A percentile compares a stretch with the other conserved stretches of the same genome.
phyloP scores from a whole-genome alignment of 1,284 basidiomycete species.

The Singerocomus inundabilis region DNA sequence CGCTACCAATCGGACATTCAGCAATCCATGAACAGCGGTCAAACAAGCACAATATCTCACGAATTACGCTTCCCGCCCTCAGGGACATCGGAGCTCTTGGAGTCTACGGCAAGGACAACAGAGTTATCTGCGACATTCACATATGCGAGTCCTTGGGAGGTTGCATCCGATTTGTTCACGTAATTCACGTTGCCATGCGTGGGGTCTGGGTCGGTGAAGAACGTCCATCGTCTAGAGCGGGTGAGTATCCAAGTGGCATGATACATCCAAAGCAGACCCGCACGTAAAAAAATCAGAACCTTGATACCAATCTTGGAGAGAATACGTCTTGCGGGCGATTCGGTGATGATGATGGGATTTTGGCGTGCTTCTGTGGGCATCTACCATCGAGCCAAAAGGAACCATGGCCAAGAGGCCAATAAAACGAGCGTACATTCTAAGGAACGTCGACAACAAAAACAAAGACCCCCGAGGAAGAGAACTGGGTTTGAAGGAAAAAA shows the following conservation, averaged over 20 bases:
- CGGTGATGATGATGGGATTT: background rate
- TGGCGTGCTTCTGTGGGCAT: background rate
- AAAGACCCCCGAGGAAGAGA: background rate
- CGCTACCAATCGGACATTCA: conserved; percentile 35
- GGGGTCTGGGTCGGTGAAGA: conserved; percentile 57
- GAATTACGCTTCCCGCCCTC: conserved; percentile 59
- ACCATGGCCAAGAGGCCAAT: conserved; percentile 3
- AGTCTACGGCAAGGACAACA: conserved; percentile 61
- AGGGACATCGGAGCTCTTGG: conserved; percentile 42
- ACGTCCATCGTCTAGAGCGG: conserved; percentile 51
- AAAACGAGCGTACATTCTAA: conserved; percentile 6
- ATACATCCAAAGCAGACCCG: conserved; percentile 3
- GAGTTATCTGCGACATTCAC: conserved; percentile 43
- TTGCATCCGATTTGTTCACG: conserved; percentile 44
- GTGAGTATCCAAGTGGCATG: background rate
- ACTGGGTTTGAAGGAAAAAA: background rate
- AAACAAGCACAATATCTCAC: conserved; percentile 38
- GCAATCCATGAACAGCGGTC: conserved; percentile 17
- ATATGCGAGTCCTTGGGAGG: conserved; percentile 51
- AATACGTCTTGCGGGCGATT: conserved; percentile 4
- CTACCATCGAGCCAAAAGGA: conserved; percentile 1
- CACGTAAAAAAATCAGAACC: conserved; percentile 22
- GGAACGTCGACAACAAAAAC: background rate
- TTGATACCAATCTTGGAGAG: conserved; percentile 20
- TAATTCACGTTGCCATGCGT: conserved; percentile 67